A percentile compares a stretch with the other conserved stretches of the same genome.
These are phyloP conservation scores for Ustilago shanxiensis DNA, from an alignment of 1,284 basidiomycete genomes.

Conservation along the genomic window DNA sequence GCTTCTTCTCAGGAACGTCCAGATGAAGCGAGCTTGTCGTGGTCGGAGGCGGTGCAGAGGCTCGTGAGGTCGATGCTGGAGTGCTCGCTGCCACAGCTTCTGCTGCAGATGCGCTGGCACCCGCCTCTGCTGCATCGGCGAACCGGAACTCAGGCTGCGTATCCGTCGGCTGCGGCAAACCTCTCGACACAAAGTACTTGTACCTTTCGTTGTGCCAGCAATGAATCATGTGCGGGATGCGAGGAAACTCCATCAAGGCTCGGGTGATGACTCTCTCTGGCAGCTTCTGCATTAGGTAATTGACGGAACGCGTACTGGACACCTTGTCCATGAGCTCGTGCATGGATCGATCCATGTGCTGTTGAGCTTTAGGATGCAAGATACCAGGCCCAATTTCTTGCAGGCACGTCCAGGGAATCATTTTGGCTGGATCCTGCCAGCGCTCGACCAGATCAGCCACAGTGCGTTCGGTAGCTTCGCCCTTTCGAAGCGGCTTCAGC, in stretches of 20 bases:
- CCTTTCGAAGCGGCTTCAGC: constrained; percentile 19
- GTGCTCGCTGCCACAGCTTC: background rate
- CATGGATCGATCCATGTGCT: constrained; percentile 22
- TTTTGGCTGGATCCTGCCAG: constrained; percentile 40
- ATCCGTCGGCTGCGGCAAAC: constrained; percentile 26
- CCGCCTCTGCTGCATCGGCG: constrained; percentile 14
- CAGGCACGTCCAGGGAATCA: constrained; percentile 44
- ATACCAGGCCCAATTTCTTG: constrained; percentile 28
- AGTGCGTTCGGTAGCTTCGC: constrained; percentile 11
- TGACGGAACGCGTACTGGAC: constrained; percentile 21
- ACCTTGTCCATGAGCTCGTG: constrained; percentile 35
- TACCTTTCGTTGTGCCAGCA: constrained; percentile 38
- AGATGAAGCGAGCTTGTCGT: background rate
- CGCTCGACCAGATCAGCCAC: constrained; percentile 29
- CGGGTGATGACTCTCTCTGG: constrained; percentile 26
- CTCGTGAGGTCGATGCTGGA: background rate
- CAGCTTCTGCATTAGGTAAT: constrained; percentile 16
- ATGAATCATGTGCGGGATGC: constrained; percentile 43
- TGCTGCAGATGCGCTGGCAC: background rate
- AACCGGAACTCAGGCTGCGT: constrained; percentile 36
- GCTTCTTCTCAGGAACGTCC: background rate
- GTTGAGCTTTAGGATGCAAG: constrained; percentile 27
- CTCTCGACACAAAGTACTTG: constrained; percentile 26
- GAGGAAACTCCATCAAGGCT: constrained; percentile 46
- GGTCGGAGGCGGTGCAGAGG: constrained; percentile 8